These are phyloP conservation scores for Ambrosiella beaveri DNA, from an alignment of 2,329 filamentous ascomycete genomes.

Conservation along the genomic window DNA sequence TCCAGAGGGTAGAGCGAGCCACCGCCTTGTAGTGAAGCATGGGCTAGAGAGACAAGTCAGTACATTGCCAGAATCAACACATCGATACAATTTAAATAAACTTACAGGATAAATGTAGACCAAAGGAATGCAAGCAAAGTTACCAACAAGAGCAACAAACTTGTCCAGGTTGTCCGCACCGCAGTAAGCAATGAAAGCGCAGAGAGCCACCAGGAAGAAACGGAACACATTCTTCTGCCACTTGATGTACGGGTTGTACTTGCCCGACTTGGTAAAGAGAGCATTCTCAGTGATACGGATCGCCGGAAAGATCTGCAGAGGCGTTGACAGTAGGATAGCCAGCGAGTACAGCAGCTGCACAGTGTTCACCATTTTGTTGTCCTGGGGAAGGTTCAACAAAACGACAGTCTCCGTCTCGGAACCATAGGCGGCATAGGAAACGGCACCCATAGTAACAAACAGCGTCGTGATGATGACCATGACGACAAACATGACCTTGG, in stretches of 20 bases:
- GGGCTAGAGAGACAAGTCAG: slow-evolving; percentile 38
- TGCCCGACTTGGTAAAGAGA: slow-evolving; percentile 82
- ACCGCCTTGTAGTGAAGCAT: slow-evolving; percentile 76
- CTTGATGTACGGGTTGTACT: slow-evolving; percentile 97
- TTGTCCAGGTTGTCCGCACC: slow-evolving; percentile 91
- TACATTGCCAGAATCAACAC: slow-evolving; percentile 16
- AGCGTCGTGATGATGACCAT: slow-evolving; percentile 91
- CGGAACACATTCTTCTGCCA: slow-evolving; percentile 98
- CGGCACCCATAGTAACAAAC: slow-evolving; percentile 77
- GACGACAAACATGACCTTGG: slow-evolving; percentile 67
- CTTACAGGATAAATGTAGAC: slow-evolving; percentile 96
- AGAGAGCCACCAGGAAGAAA: slow-evolving; percentile 78
- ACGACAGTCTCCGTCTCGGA: slow-evolving; percentile 93
- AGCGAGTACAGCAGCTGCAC: slow-evolving; percentile 96
- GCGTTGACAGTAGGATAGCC: slow-evolving; percentile 89
- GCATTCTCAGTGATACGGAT: slow-evolving; percentile 94
- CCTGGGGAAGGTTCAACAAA: slow-evolving; percentile 87
- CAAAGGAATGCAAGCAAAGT: slow-evolving; percentile 91
- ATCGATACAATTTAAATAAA: slow-evolving; percentile 16
- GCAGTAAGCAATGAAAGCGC: slow-evolving; percentile 75
- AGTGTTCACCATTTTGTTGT: slow-evolving; percentile 84
- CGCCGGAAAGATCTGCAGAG: slow-evolving; percentile 90
- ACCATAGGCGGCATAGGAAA: slow-evolving; percentile 92
- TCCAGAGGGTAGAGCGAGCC: slow-evolving; percentile 50
- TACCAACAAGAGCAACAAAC: slow-evolving; percentile 89